Percentiles rank a stretch among this genome's conserved stretches.
Evolutionary conservation across 345 rosid genomes (phyloP).

Genomic region (Populus alba): DNA sequence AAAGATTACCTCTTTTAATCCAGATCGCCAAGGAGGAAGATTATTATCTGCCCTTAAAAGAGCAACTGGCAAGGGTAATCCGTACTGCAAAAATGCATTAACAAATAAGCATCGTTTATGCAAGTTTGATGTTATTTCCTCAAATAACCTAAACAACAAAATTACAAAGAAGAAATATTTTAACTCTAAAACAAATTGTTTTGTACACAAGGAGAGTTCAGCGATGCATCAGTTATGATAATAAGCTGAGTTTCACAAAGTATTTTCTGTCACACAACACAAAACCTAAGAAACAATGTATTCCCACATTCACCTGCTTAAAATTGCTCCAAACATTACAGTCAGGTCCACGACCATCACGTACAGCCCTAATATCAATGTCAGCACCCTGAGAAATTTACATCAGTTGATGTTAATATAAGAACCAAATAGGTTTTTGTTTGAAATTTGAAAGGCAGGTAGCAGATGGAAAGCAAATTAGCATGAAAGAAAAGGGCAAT

Average conservation of each 20-base stretch:
- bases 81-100: slow-evolving; percentile 58
- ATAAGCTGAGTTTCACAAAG: not conserved
- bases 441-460: not conserved
- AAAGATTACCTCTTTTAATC: slow-evolving; percentile 68
- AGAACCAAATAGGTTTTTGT: not conserved
- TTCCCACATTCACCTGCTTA: slow-evolving; percentile 62
- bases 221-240: not conserved
- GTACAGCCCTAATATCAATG: slow-evolving; percentile 90
- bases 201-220: not conserved
- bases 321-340: slow-evolving; percentile 98
- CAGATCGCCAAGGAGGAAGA: slow-evolving; percentile 94
- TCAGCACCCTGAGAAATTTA: slow-evolving; percentile 77
- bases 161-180: not conserved
- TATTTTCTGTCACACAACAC: not conserved
- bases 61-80: slow-evolving; percentile 71
- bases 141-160: not conserved
- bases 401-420: slow-evolving; percentile 14
- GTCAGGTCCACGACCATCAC: slow-evolving; percentile 96
- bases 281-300: not conserved
- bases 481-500: not conserved
- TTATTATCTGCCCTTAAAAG: slow-evolving; percentile 89
- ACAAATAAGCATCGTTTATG: not conserved
- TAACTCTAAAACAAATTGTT: not conserved
- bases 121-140: not conserved
- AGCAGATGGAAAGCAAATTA: not conserved